phyloP scores from a whole-genome alignment of 306 rosid genomes.

The Fagus sylvatica region DNA sequence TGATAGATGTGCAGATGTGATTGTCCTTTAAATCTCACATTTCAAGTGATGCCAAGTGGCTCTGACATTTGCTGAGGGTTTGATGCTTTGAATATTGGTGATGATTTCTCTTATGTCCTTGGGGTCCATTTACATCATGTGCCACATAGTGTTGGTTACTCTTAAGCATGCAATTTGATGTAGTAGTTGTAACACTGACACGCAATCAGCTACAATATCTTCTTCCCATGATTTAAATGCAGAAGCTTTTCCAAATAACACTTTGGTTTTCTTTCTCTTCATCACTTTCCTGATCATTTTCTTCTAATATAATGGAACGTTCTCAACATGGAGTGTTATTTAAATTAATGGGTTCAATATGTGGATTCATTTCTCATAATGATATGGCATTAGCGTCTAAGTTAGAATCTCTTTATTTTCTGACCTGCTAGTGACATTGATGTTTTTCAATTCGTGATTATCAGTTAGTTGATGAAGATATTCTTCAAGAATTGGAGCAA shows the following conservation, averaged over 20 bases:
- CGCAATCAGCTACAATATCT: neutral
- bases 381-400: neutral
- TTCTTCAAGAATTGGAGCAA: slow-evolving; percentile 69
- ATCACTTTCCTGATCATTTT: neutral
- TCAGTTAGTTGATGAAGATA: slow-evolving; percentile 71
- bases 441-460: slow-evolving; percentile 28
- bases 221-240: neutral
- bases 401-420: neutral
- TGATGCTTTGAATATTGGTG: neutral
- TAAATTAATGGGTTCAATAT: neutral
- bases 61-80: neutral
- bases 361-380: neutral
- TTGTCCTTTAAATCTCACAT: neutral
- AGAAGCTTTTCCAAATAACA: neutral
- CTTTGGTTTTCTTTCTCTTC: neutral
- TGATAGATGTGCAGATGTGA: neutral
- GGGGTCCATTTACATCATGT: neutral
- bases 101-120: neutral
- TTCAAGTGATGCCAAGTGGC: neutral
- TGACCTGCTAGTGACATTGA: neutral
- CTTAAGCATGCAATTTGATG: neutral
- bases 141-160: neutral
- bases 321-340: neutral
- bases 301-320: neutral
- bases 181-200: neutral